A percentile compares a stretch with the other conserved stretches of the same genome.
These are phyloP conservation scores for Calonectria pteridis DNA, from an alignment of 2,329 filamentous ascomycete species.

Conservation along the genomic window DNA sequence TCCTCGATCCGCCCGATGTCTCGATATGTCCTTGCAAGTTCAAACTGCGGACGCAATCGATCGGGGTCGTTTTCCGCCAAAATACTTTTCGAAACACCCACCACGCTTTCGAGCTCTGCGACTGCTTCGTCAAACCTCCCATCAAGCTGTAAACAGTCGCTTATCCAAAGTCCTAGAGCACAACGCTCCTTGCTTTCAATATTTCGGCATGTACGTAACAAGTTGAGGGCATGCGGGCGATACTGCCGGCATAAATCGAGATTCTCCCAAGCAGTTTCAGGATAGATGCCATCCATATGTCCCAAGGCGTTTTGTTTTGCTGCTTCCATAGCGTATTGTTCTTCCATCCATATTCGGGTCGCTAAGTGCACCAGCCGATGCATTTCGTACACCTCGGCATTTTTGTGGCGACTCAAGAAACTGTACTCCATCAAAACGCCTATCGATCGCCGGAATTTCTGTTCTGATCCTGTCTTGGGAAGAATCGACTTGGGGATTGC, in stretches of 20 bases:
- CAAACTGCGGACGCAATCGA: neutral
- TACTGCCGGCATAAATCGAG: neutral
- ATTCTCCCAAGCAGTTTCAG: neutral
- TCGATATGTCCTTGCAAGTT: neutral
- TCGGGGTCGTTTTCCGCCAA: neutral
- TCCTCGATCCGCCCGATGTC: neutral
- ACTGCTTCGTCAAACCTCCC: neutral
- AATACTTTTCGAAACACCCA: neutral
- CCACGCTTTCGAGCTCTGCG: neutral
- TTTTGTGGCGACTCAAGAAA: conserved; percentile 46
- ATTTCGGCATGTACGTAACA: neutral
- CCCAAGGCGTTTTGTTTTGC: neutral
- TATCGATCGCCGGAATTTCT: conserved; percentile 42
- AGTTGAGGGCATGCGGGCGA: conserved; percentile 5
- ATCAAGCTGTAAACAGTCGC: neutral
- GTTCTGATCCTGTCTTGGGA: conserved; percentile 29
- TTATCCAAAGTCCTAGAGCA: neutral
- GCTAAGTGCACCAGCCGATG: conserved; percentile 54
- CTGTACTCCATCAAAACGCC: conserved; percentile 49
- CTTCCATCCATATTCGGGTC: conserved; percentile 41
- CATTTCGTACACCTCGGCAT: conserved; percentile 49
- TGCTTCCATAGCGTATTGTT: accelerated
- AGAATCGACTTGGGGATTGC: conserved; percentile 53
- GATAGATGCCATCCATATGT: conserved; percentile 10
- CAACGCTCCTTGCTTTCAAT: neutral